These are phyloP conservation scores for Sarcocystis neurona DNA, from an alignment of 169 alveolate species.

Conservation along the genomic window DNA sequence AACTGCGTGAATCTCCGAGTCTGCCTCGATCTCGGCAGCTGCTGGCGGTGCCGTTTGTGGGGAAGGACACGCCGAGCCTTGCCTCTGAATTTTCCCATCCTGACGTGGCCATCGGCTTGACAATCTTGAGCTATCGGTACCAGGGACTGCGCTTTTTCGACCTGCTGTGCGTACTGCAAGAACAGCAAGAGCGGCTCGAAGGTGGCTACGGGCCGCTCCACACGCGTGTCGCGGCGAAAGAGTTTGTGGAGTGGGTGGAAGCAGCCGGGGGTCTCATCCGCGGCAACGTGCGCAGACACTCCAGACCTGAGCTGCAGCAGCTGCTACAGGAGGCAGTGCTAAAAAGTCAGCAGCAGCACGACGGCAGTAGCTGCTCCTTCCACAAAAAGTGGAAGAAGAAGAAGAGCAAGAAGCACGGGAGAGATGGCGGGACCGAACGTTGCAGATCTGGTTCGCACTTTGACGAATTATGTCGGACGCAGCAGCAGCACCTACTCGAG, in stretches of 20 bases:
- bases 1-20: conserved; percentile 61
- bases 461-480: no score
- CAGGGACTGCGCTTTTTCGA: conserved; percentile 88
- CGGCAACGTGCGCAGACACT: conserved; percentile 56
- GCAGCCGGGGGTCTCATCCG: conserved; percentile 73
- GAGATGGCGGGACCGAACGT: no score
- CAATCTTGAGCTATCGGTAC: conserved; percentile 84
- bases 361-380: no score
- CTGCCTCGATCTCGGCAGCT: conserved; percentile 81
- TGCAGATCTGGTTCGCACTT: no score
- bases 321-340: no score
- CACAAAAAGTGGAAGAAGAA: no score
- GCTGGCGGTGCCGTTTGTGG: conserved; percentile 91
- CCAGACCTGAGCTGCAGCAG: no score
- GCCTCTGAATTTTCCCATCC: conserved; percentile 92
- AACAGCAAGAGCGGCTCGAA: conserved; percentile 47
- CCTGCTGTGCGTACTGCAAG: conserved; percentile 70
- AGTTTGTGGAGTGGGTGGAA: conserved; percentile 68
- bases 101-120: conserved; percentile 88
- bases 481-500: no score
- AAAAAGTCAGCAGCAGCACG: no score
- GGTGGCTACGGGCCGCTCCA: conserved; percentile 48
- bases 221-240: conserved; percentile 48
- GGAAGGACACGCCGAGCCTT: conserved; percentile 90
- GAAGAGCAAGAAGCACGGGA: no score